Conservation (phyloP, 495 filamentous ascomycete species). For the Paragyromitra xinjiangensis region DNA sequence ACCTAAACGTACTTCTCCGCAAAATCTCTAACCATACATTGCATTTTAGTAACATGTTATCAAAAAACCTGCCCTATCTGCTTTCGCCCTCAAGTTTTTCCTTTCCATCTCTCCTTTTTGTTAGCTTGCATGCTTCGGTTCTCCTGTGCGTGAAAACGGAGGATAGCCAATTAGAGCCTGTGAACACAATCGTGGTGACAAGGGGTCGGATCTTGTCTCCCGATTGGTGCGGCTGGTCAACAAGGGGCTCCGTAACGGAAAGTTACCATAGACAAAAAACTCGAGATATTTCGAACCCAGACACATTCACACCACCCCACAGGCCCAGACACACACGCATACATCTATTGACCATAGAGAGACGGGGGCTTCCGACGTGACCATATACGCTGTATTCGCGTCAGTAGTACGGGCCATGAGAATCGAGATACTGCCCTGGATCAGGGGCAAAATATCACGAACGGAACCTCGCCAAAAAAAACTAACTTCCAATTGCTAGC, state of each 20-base stretch:
- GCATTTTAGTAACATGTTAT: slow-evolving; percentile 27
- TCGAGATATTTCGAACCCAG: slow-evolving; percentile 36
- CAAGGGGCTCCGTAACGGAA: slow-evolving; percentile 38
- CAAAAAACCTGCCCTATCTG: slow-evolving; percentile 30
- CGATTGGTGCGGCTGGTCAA: slow-evolving; percentile 42
- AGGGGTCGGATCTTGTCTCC: slow-evolving; percentile 40
- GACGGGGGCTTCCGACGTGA: slow-evolving; percentile 36
- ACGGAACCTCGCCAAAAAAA: slow-evolving; percentile 28
- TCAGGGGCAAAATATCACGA: slow-evolving; percentile 45
- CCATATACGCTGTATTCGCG: slow-evolving; percentile 29
- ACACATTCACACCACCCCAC: slow-evolving; percentile 10
- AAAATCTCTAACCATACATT: slow-evolving; percentile 20
- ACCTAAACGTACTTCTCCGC: slow-evolving; percentile 16
- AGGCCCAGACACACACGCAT: slow-evolving; percentile 19
- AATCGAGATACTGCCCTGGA: slow-evolving; percentile 48
- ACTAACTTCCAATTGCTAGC: slow-evolving; percentile 25
- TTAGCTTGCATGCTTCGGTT: slow-evolving; percentile 24
- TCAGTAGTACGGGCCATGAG: slow-evolving; percentile 37
- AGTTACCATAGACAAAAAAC: slow-evolving; percentile 42
- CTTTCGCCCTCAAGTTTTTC: slow-evolving; percentile 34
- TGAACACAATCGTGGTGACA: slow-evolving; percentile 33
- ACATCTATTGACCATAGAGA: slow-evolving; percentile 29
- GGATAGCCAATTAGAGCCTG: slow-evolving; percentile 35
- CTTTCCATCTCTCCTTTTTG: slow-evolving; percentile 27
- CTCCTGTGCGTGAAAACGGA: slow-evolving; percentile 13